Conservation (phyloP, 306 rosid species). For the Cucurbita argyrosperma region DNA sequence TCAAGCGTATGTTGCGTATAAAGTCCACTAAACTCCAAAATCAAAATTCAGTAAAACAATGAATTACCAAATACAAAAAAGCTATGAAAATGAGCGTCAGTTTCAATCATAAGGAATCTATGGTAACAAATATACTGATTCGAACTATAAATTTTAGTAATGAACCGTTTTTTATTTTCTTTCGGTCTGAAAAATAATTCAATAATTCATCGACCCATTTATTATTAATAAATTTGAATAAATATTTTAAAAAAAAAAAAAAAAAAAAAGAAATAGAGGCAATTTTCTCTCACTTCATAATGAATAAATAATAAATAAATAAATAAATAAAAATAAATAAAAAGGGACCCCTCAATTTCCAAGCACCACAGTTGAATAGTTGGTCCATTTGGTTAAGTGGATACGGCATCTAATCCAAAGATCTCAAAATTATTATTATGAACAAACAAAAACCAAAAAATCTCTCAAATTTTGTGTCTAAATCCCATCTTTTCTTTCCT, state of each 20-base stretch:
- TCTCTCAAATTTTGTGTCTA: background rate
- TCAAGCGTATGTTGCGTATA: no score
- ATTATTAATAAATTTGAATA: no score
- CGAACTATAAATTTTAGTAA: no score
- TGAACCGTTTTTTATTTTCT: no score
- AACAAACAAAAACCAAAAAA: background rate
- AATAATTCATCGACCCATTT: no score
- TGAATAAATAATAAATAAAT: background rate
- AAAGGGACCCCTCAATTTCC: background rate
- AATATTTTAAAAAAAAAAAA: background rate
- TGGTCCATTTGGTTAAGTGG: constrained; percentile 34
- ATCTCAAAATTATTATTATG: background rate
- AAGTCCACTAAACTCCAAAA: no score
- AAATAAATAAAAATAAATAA: background rate
- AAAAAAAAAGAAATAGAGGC: background rate
- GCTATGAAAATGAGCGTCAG: no score
- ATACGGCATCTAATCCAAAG: constrained; percentile 29
- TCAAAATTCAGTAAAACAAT: no score
- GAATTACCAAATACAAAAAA: no score
- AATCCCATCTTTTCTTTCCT: background rate
- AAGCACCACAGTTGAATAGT: background rate
- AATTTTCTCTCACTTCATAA: background rate
- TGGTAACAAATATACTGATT: no score
- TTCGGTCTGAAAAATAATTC: no score
- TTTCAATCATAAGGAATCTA: no score